Conservation (phyloP, 345 rosid species). For the Euphorbia peplus region DNA sequence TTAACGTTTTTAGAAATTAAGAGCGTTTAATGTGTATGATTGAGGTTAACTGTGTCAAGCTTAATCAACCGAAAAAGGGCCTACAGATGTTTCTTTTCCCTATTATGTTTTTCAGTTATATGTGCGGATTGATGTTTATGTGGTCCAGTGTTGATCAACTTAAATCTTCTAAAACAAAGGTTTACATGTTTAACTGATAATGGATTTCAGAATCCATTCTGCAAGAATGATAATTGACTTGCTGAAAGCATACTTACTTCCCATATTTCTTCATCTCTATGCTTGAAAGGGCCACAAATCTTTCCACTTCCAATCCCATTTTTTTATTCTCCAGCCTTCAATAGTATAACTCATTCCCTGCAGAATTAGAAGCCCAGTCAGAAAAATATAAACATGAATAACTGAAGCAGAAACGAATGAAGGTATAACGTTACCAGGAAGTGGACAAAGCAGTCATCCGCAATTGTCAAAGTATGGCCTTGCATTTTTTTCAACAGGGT, state of each 20-base stretch:
- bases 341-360: slow-evolving; percentile 15
- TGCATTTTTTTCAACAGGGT: slow-evolving; percentile 14
- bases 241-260: slow-evolving; percentile 28
- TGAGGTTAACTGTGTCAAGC: too few species aligned
- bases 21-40: too few species aligned
- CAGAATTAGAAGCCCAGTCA: slow-evolving; percentile 19
- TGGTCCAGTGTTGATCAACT: not conserved
- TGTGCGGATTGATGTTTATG: not conserved
- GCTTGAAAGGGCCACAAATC: slow-evolving; percentile 24
- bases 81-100: too few species aligned
- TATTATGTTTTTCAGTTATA: too few species aligned
- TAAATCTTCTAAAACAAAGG: not conserved
- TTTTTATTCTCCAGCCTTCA: slow-evolving; percentile 16
- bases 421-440: slow-evolving; percentile 6
- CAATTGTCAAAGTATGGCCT: too few species aligned
- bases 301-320: slow-evolving; percentile 22
- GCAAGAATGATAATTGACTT: not conserved
- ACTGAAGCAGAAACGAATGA: slow-evolving; percentile 14
- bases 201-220: not conserved
- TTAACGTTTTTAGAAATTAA: too few species aligned
- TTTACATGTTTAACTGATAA: too few species aligned
- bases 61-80: too few species aligned
- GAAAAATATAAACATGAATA: slow-evolving; percentile 25
- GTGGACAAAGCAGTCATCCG: too few species aligned
- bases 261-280: slow-evolving; percentile 46